Percentiles rank a stretch among this genome's conserved stretches.
phyloP scores from a whole-genome alignment of 441 rosid genomes.

The Pelargonium australe region DNA sequence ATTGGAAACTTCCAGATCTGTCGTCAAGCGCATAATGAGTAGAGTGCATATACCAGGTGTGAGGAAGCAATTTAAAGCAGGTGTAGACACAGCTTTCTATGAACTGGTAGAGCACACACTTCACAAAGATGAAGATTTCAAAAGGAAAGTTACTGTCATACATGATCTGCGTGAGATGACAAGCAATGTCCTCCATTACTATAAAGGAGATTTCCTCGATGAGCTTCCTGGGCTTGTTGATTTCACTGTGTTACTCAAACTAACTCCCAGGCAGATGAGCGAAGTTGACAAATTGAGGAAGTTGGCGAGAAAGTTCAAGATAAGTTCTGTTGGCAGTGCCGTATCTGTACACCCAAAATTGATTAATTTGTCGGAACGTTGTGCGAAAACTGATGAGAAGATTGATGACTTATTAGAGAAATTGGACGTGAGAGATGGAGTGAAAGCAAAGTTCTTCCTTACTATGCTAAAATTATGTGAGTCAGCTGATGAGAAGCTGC shows the following conservation, averaged over 20 bases:
- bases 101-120: slow-evolving; percentile 65
- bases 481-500: slow-evolving; percentile 52
- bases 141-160: slow-evolving; percentile 50
- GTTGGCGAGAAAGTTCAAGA: slow-evolving; percentile 35
- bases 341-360: slow-evolving; percentile 43
- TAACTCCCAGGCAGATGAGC: slow-evolving; percentile 43
- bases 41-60: slow-evolving; percentile 42
- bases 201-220: slow-evolving; percentile 74
- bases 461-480: slow-evolving; percentile 55
- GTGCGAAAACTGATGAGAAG: slow-evolving; percentile 28
- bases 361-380: slow-evolving; percentile 24
- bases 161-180: slow-evolving; percentile 85
- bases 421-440: slow-evolving; percentile 47
- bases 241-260: slow-evolving; percentile 60
- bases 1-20: slow-evolving; percentile 32
- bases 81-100: slow-evolving; percentile 40
- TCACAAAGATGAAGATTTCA: slow-evolving; percentile 40
- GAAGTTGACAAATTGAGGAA: slow-evolving; percentile 42
- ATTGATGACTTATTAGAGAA: slow-evolving; percentile 37
- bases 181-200: slow-evolving; percentile 61
- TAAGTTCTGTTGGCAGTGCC: slow-evolving; percentile 38
- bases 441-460: slow-evolving; percentile 68
- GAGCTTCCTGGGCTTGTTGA: slow-evolving; percentile 83
- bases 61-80: slow-evolving; percentile 39
- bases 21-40: slow-evolving; percentile 52